Evolutionary conservation across 2,329 filamentous ascomycete genomes (phyloP).

Genomic region (Verticillium albo-atrum): DNA sequence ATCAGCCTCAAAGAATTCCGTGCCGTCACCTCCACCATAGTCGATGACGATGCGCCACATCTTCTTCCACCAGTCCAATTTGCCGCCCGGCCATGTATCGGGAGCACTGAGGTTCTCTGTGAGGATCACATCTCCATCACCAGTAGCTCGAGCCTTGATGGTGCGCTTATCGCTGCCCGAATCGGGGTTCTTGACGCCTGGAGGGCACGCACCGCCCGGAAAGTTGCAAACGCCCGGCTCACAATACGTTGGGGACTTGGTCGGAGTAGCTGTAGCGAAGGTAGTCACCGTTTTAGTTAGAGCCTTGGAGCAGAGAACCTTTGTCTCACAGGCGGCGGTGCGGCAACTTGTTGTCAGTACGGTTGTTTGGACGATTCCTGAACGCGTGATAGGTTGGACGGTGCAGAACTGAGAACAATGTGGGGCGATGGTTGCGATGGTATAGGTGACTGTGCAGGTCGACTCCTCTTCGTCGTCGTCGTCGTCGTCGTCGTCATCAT

Average conservation of each 20-base stretch:
- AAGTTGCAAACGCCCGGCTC: slow-evolving; percentile 1
- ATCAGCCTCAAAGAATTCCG: not conserved
- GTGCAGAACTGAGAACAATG: slow-evolving; percentile 11
- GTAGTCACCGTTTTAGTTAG: slow-evolving; percentile 6
- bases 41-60: slow-evolving; percentile 6
- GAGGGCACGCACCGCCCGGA: not conserved
- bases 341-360: slow-evolving; percentile 7
- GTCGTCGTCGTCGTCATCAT: not conserved
- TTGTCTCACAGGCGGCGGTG: slow-evolving; percentile 7
- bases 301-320: slow-evolving; percentile 5
- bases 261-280: slow-evolving; percentile 5
- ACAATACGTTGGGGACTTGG: not conserved
- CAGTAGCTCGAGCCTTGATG: not conserved
- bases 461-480: slow-evolving; percentile 1
- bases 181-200: not conserved
- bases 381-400: slow-evolving; percentile 2
- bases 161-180: not conserved
- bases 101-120: slow-evolving; percentile 1
- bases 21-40: slow-evolving; percentile 6
- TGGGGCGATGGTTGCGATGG: slow-evolving; percentile 9
- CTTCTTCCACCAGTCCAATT: slow-evolving; percentile 10
- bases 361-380: not conserved
- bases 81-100: slow-evolving; percentile 5
- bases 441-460: slow-evolving; percentile 6
- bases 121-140: slow-evolving; percentile 8